A percentile compares a stretch with the other conserved stretches of the same genome.
These are phyloP conservation scores for Pezicula neosporulosa DNA, from an alignment of 2,329 filamentous ascomycete genomes.

Conservation along the genomic window DNA sequence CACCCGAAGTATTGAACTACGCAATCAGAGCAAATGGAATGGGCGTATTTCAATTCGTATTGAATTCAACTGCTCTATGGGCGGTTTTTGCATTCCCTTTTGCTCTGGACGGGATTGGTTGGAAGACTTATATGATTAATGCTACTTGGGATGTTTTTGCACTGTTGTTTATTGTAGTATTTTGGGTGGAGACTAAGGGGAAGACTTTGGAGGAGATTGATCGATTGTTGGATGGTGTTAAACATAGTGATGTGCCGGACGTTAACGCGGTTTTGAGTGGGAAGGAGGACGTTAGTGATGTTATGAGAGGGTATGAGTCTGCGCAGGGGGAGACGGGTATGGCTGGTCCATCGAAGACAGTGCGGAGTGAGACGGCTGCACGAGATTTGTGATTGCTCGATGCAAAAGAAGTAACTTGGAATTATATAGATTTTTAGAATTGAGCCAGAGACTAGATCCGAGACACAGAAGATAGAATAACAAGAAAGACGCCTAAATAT, in stretches of 20 bases:
- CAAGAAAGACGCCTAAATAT: too few species aligned
- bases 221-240: slow-evolving; percentile 29
- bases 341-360: neutral
- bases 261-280: neutral
- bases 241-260: slow-evolving; percentile 18
- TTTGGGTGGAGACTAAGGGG: slow-evolving; percentile 37
- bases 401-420: too few species aligned
- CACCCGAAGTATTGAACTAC: slow-evolving; percentile 43
- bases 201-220: slow-evolving; percentile 36
- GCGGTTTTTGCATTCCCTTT: slow-evolving; percentile 39
- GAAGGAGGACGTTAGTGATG: neutral
- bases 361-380: too few species aligned
- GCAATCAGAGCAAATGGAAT: slow-evolving; percentile 44
- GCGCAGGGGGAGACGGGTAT: neutral
- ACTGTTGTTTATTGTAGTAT: slow-evolving; percentile 38
- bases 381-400: too few species aligned
- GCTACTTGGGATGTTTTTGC: slow-evolving; percentile 28
- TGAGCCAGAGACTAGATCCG: too few species aligned
- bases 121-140: slow-evolving; percentile 16
- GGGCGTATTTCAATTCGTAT: slow-evolving; percentile 28
- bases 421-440: too few species aligned
- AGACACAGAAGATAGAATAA: too few species aligned
- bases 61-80: slow-evolving; percentile 19
- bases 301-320: neutral
- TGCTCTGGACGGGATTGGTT: slow-evolving; percentile 27